A percentile compares a stretch with the other conserved stretches of the same genome.
Conservation (phyloP, 2,329 filamentous ascomycete genomes). For the Teratosphaeria pseudoeucalypti region DNA sequence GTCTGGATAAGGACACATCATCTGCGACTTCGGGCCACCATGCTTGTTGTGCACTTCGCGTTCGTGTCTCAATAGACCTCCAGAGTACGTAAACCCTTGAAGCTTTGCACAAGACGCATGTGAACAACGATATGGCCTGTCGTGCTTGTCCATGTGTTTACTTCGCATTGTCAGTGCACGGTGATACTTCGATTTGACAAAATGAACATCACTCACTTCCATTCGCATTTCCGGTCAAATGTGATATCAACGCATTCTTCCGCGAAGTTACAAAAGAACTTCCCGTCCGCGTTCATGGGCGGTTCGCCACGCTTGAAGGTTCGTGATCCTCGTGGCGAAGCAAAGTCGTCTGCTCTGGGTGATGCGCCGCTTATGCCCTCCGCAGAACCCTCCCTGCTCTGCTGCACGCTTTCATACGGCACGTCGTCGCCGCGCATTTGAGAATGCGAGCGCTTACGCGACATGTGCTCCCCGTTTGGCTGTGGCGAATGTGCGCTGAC, state of each 20-base stretch:
- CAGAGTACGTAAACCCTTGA: conserved; percentile 89
- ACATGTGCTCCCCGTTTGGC: conserved; percentile 11
- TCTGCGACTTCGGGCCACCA: conserved; percentile 73
- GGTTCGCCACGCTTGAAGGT: conserved; percentile 36
- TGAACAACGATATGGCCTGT: conserved; percentile 79
- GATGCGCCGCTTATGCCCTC: conserved; percentile 7
- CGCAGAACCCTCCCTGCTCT: conserved; percentile 2
- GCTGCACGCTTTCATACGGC: neutral
- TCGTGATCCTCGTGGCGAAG: conserved; percentile 11
- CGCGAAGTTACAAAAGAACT: conserved; percentile 61
- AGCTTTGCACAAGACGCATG: conserved; percentile 81
- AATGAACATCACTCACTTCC: conserved; percentile 58
- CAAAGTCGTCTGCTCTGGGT: neutral
- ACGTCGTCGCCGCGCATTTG: conserved; percentile 14
- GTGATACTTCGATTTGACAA: neutral
- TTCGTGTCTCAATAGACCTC: conserved; percentile 79
- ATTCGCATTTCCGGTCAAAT: conserved; percentile 82
- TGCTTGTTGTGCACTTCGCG: conserved; percentile 89
- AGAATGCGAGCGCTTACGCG: conserved; percentile 22
- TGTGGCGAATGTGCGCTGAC: conserved; percentile 17
- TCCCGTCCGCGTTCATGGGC: conserved; percentile 57
- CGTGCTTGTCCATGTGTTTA: conserved; percentile 98
- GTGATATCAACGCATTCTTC: conserved; percentile 57
- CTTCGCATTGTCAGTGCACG: conserved; percentile 36
- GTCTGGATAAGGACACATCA: conserved; percentile 74